phyloP scores from a whole-genome alignment of 2,329 filamentous ascomycete genomes.

The Tolypocladium ovalisporum region DNA sequence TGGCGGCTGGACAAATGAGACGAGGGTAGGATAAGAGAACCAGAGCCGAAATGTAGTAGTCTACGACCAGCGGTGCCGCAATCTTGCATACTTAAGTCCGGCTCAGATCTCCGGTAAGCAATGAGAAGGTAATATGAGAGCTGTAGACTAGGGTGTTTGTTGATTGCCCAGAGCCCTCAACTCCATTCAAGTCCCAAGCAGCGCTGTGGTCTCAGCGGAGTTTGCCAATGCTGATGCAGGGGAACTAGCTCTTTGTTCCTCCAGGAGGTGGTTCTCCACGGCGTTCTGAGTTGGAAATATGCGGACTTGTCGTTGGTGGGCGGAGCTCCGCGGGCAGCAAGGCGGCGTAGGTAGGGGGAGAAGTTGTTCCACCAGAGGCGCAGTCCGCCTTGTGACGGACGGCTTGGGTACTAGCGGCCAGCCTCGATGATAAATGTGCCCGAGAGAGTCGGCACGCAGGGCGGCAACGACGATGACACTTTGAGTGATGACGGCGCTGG shows the following conservation, averaged over 20 bases:
- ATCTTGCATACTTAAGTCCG: background rate
- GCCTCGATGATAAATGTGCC: too few species aligned
- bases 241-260: too few species aligned
- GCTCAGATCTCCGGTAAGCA: background rate
- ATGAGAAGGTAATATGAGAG: background rate
- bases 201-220: background rate
- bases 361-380: background rate
- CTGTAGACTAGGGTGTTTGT: background rate
- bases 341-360: background rate
- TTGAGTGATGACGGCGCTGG: background rate
- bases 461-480: background rate
- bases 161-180: background rate
- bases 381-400: background rate
- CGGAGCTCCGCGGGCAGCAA: background rate
- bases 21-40: background rate
- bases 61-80: background rate
- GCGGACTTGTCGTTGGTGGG: background rate
- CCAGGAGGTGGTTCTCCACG: background rate
- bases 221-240: background rate
- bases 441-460: background rate
- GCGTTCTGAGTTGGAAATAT: background rate
- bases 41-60: background rate
- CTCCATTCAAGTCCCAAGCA: background rate
- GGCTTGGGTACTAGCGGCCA: background rate
- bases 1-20: background rate